Evolutionary conservation across 1,284 basidiomycete genomes (phyloP), one percentile per base, ranked within the genome.

Genomic region (Apiotrichum veenhuisii): DNA sequence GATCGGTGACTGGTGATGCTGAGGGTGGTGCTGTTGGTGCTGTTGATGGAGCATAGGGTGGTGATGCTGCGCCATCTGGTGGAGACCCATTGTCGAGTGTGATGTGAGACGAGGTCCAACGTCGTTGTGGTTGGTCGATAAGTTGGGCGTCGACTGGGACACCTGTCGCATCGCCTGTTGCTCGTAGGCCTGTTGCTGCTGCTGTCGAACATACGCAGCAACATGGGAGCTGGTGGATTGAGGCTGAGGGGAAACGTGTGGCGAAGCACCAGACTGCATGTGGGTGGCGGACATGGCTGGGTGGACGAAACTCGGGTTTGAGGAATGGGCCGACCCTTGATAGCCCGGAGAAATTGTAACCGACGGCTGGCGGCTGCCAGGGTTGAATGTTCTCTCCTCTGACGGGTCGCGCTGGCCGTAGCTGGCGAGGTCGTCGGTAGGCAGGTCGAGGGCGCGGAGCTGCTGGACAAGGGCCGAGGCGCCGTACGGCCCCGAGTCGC

Each of bases 371-470:
- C n/a, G 18, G 5, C 38, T 17, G 42, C 48, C 37, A 22, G 17
- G n/a, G 34, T 36, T 27, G 25, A 55, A 25, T 8, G 56, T 48
- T 20, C 51, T 48, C 38, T 56, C 56, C 27, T 64, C 59, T 1
- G 59, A 53, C 45, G 59, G 59, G 12, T 58, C 51, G 25, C 75
- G 66, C 51, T 68, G 60, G 18, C 75, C 76, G 62, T 77, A 79
- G 53, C 68, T 73, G 17, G 74, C 67, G 22, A 77, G 64, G 53
- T 77, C 76, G 23, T 74, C 75, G 5, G 75, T 76, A 1, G 78
- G 78, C 15, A 79, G 63, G 45, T 78, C 77, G 38, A 77, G 69
- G 55, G 77, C 74, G 15, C 75, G 70, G 9, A 78, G 63, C 55
- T 78, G 75, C 50, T 75, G 66, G 22, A 78, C 74, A 40, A 78